Evolutionary conservation across 1,284 basidiomycete species (phyloP).

Genomic region (Tilletia indica): DNA sequence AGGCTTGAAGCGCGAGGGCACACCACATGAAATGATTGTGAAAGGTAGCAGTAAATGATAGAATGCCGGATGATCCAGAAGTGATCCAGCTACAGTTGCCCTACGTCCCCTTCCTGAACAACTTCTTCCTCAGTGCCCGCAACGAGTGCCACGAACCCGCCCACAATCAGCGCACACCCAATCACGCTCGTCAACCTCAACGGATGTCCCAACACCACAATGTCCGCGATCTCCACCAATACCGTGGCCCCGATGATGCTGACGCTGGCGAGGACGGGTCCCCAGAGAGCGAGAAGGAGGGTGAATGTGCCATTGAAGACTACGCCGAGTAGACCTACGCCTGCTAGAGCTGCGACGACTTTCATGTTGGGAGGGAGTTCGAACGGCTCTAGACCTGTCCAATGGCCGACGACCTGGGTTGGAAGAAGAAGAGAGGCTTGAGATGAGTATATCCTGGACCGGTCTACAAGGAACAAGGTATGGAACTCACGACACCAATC

Average conservation of each 20-base stretch:
- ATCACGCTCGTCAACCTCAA: slow-evolving; percentile 43
- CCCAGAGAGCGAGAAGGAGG: slow-evolving; percentile 52
- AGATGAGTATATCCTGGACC: neutral
- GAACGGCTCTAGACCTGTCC: slow-evolving; percentile 41
- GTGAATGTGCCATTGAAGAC: slow-evolving; percentile 52
- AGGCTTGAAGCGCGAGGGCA: too few species aligned
- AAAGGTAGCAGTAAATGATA: too few species aligned
- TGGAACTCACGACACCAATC: slow-evolving; percentile 35
- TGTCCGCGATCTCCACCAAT: slow-evolving; percentile 42
- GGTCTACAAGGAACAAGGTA: too few species aligned
- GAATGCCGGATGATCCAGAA: too few species aligned
- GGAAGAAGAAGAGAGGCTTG: neutral
- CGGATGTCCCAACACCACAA: slow-evolving; percentile 36
- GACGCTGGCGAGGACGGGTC: slow-evolving; percentile 51
- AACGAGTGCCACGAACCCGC: slow-evolving; percentile 45
- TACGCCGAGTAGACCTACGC: slow-evolving; percentile 44
- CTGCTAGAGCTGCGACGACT: slow-evolving; percentile 30
- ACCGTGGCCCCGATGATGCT: slow-evolving; percentile 52
- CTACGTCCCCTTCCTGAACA: neutral
- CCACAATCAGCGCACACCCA: slow-evolving; percentile 44
- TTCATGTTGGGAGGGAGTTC: slow-evolving; percentile 40
- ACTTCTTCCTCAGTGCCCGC: slow-evolving; percentile 23
- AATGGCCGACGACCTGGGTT: slow-evolving; percentile 29
- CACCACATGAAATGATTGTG: too few species aligned
- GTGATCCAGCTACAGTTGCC: too few species aligned